Base-by-base conservation (phyloP, 2,329 filamentous ascomycete species). In the Fusarium gaditjirri region DNA sequence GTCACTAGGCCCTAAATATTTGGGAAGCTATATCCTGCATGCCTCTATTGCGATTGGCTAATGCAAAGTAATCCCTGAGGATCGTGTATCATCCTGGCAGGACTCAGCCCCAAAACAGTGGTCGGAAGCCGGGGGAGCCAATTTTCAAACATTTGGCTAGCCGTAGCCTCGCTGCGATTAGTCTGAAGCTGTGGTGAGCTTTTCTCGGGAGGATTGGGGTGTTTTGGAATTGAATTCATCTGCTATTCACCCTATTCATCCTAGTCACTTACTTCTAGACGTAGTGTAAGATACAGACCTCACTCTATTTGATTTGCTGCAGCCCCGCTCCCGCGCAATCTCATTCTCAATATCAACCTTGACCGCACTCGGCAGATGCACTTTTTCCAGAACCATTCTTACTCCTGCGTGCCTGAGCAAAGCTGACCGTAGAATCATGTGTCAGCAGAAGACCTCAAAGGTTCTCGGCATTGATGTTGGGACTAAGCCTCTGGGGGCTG, bases 131-230 rank as follows among this genome's bases (percentile, higher is more conserved):
- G 46, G 29, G 23, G 7, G 29, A 50, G 8, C 25, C n/a, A 0
- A 12, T 4, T 5, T 49, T 19, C 4, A 33, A 5, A 0, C 27
- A 3, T 35, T 35, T 12, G 0, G 23, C n/a, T 4, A 14, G n/a
- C 19, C 29, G 33, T 25, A 17, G 12, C 8, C 2, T 50, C n/a
- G 2, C n/a, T 35, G 16, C 14, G 2, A 25, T 11, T 3, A 4
- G 0, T 25, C n/a, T 11, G 16, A 14, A 12, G 13, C 27, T 17
- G 14, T 8, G 6, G 7, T 19, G 14, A 21, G 6, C 13, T 14
- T 21, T 29, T 4, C 6, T 10, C 6, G 2, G 10, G 13, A 29
- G 12, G 14, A 12, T 21, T 14, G 12, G 6, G 14, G 12, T 25
- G 25, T 2, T 21, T 14, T 21, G 4, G 13, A 5, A 29, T 21